A percentile compares a stretch with the other conserved stretches of the same genome.
These are phyloP conservation scores for Chrysoporthe cubensis DNA, from an alignment of 2,329 filamentous ascomycete species.

Conservation along the genomic window DNA sequence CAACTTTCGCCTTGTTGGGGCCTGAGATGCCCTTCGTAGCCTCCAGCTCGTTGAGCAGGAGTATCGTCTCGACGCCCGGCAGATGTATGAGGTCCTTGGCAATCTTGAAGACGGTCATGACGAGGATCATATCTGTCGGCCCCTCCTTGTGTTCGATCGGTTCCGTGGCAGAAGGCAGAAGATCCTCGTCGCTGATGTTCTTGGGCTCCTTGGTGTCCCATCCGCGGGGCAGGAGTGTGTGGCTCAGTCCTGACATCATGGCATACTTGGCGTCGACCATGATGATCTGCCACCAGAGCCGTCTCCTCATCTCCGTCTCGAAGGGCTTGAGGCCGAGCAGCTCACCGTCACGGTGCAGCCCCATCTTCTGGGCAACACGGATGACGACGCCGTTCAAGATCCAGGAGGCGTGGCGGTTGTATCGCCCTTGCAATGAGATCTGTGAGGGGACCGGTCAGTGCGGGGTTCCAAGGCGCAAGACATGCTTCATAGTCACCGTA, in stretches of 20 bases:
- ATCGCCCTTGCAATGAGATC: conserved; percentile 60
- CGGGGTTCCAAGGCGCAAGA: neutral
- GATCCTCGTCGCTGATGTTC: conserved; percentile 63
- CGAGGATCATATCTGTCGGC: conserved; percentile 65
- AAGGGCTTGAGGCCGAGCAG: conserved; percentile 61
- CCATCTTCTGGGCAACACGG: conserved; percentile 69
- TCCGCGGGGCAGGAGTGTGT: conserved; percentile 53
- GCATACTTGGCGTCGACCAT: conserved; percentile 62
- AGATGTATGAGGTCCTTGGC: conserved; percentile 53
- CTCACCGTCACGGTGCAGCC: conserved; percentile 66
- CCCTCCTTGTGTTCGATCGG: conserved; percentile 56
- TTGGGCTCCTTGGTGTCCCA: conserved; percentile 61
- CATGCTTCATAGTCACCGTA: conserved; percentile 36
- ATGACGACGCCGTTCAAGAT: conserved; percentile 64
- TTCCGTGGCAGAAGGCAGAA: conserved; percentile 57
- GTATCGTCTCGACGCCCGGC: conserved; percentile 53
- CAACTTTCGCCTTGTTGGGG: conserved; percentile 40
- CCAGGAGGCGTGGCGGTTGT: conserved; percentile 63
- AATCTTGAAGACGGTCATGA: conserved; percentile 54
- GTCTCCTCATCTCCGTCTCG: conserved; percentile 69
- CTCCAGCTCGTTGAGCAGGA: conserved; percentile 49
- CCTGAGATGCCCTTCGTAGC: conserved; percentile 33
- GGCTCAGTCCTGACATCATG: conserved; percentile 60
- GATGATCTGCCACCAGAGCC: conserved; percentile 69
- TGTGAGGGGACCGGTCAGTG: conserved; percentile 36